These are phyloP conservation scores for Cercospora sp. DNA, from an alignment of 2,329 filamentous ascomycete species.

Conservation along the genomic window DNA sequence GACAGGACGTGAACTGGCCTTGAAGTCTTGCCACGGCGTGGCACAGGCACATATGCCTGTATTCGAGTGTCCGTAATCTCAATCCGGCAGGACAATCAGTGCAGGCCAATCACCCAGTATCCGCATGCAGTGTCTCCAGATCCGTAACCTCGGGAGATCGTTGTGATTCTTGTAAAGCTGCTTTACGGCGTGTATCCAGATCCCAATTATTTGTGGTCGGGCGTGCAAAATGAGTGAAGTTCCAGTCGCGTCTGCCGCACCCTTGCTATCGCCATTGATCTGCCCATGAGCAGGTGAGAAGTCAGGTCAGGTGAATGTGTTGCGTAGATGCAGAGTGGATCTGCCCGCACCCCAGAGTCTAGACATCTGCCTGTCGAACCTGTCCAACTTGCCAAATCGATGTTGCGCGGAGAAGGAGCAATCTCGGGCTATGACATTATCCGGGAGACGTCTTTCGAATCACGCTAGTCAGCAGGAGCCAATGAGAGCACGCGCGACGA, in stretches of 20 bases:
- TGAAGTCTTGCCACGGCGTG: background rate
- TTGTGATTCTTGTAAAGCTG: background rate
- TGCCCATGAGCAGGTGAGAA: constrained; percentile 3
- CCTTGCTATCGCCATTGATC: constrained; percentile 2
- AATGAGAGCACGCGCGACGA: background rate
- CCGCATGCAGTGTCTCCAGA: background rate
- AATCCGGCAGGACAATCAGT: background rate
- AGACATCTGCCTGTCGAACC: background rate
- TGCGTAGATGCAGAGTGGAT: background rate
- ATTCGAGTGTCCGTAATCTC: background rate
- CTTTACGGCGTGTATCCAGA: background rate
- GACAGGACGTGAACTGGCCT: background rate
- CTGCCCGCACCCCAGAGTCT: background rate
- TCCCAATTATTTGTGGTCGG: background rate
- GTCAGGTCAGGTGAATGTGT: constrained; percentile 12
- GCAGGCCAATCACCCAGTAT: background rate
- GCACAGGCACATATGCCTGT: background rate
- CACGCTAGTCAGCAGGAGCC: background rate
- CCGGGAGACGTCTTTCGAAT: background rate
- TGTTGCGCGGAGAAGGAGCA: background rate
- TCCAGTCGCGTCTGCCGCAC: background rate
- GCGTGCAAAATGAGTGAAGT: background rate
- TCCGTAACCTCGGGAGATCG: background rate
- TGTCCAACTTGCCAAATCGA: background rate
- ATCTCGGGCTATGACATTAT: constrained; percentile 4